A percentile compares a stretch with the other conserved stretches of the same genome.
phyloP scores from a whole-genome alignment of 306 rosid species.

The Quercus mongolica region DNA sequence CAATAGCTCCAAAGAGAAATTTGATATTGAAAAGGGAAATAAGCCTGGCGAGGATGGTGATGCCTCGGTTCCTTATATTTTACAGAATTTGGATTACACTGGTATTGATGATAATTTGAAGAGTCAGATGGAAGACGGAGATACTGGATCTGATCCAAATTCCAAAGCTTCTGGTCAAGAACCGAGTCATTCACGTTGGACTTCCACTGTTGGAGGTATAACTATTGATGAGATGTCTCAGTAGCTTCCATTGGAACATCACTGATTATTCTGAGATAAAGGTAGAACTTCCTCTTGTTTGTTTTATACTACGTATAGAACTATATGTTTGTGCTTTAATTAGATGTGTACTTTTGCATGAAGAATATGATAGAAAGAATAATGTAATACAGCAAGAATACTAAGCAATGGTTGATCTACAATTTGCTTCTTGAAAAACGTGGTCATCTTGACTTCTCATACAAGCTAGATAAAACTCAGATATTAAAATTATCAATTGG shows the following conservation, averaged over 20 bases:
- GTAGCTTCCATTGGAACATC: slow-evolving; percentile 29
- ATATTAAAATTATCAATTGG: too few species aligned
- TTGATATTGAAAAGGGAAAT: slow-evolving; percentile 52
- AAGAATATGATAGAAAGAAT: slow-evolving; percentile 7
- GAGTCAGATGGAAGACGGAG: slow-evolving; percentile 35
- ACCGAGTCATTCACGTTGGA: slow-evolving; percentile 19
- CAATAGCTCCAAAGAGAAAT: slow-evolving; percentile 49
- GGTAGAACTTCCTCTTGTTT: slow-evolving; percentile 44
- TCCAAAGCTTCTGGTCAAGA: slow-evolving; percentile 36
- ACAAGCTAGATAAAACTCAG: too few species aligned
- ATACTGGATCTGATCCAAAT: slow-evolving; percentile 22
- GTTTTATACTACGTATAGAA: slow-evolving; percentile 7
- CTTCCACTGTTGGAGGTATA: slow-evolving; percentile 16
- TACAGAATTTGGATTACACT: slow-evolving; percentile 58
- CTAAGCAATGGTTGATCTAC: not conserved
- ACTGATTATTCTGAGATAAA: slow-evolving; percentile 25
- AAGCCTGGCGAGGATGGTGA: slow-evolving; percentile 39
- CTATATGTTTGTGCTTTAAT: not conserved
- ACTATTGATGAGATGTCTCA: slow-evolving; percentile 14
- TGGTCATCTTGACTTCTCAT: too few species aligned
- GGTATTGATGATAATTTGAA: slow-evolving; percentile 46
- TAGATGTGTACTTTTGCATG: not conserved
- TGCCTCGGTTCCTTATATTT: slow-evolving; percentile 37
- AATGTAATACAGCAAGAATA: not conserved
- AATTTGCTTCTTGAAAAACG: too few species aligned